A percentile compares a stretch with the other conserved stretches of the same genome.
These are phyloP conservation scores for Xanthoparmelia taractica DNA, from an alignment of 495 filamentous ascomycete genomes.

Conservation along the genomic window DNA sequence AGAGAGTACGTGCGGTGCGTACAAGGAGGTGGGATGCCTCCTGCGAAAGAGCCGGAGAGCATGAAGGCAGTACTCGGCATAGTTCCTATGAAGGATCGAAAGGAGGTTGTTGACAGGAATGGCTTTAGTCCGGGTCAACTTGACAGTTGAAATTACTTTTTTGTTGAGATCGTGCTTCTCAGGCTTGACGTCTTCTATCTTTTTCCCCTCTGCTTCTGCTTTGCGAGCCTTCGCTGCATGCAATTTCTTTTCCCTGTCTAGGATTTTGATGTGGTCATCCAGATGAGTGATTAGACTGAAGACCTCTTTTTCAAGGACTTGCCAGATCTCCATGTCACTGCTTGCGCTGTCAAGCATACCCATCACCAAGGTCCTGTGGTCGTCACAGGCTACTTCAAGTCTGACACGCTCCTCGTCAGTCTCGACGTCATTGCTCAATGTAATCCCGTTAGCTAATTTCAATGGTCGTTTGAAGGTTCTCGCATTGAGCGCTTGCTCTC, in stretches of 20 bases:
- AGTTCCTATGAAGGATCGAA: slow-evolving; percentile 56
- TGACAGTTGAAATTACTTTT: background rate
- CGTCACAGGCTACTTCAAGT: slow-evolving; percentile 9
- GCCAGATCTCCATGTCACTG: slow-evolving; percentile 65
- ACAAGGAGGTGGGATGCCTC: slow-evolving; percentile 52
- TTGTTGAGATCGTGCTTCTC: background rate
- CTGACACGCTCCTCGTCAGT: background rate
- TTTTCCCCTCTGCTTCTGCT: slow-evolving; percentile 7
- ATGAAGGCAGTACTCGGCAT: slow-evolving; percentile 55
- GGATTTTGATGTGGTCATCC: slow-evolving; percentile 26
- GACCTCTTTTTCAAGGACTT: slow-evolving; percentile 59
- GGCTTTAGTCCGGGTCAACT: slow-evolving; percentile 4
- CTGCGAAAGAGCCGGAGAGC: slow-evolving; percentile 57
- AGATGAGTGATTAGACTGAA: slow-evolving; percentile 52
- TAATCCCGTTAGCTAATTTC: background rate
- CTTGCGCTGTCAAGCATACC: slow-evolving; percentile 40
- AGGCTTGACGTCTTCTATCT: background rate
- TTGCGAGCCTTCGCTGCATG: slow-evolving; percentile 16
- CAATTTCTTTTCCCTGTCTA: slow-evolving; percentile 15
- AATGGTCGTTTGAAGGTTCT: background rate
- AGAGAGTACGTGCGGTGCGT: slow-evolving; percentile 57
- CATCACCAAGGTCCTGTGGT: slow-evolving; percentile 33
- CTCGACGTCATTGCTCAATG: background rate
- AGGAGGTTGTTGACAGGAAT: slow-evolving; percentile 27
- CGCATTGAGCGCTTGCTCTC: background rate